Evolutionary conservation across 2,329 filamentous ascomycete species (phyloP).

Genomic region (Penicillium sp.): DNA sequence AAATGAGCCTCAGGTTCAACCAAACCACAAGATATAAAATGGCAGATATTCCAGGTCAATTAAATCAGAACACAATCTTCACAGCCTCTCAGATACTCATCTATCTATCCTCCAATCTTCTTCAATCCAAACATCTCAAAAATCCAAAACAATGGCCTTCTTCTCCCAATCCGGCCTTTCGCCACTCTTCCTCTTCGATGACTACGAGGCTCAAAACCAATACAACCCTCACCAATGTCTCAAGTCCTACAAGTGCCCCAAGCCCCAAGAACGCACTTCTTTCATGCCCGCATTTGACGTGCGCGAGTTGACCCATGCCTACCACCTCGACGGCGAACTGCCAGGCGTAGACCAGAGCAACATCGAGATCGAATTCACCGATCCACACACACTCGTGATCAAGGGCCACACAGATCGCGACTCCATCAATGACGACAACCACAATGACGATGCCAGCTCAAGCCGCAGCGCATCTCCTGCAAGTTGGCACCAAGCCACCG

Average conservation of each 20-base stretch:
- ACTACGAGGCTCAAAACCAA: constrained; percentile 37
- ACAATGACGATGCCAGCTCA: constrained; percentile 4
- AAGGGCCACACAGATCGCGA: constrained; percentile 41
- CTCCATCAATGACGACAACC: constrained; percentile 20
- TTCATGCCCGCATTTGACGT: constrained; percentile 47
- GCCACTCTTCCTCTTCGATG: constrained; percentile 46
- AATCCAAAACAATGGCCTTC: constrained; percentile 38
- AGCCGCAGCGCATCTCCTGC: constrained; percentile 22
- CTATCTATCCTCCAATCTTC: constrained; percentile 11
- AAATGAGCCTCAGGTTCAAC: background rate
- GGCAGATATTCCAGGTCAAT: background rate
- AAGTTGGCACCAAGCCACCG: constrained; percentile 47
- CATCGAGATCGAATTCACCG: constrained; percentile 48
- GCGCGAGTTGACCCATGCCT: constrained; percentile 40
- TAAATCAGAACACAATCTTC: constrained; percentile 1
- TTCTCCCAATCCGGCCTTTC: constrained; percentile 39
- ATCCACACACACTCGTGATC: constrained; percentile 45
- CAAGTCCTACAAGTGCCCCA: constrained; percentile 9
- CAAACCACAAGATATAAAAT: constrained; percentile 2
- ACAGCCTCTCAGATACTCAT: background rate
- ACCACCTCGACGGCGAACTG: constrained; percentile 47
- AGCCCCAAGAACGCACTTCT: constrained; percentile 21
- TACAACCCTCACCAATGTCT: constrained; percentile 18
- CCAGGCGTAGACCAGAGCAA: constrained; percentile 45
- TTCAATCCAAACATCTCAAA: background rate